Conservation (phyloP, 2,329 filamentous ascomycete species). For the Calonectria hongkongensis region DNA sequence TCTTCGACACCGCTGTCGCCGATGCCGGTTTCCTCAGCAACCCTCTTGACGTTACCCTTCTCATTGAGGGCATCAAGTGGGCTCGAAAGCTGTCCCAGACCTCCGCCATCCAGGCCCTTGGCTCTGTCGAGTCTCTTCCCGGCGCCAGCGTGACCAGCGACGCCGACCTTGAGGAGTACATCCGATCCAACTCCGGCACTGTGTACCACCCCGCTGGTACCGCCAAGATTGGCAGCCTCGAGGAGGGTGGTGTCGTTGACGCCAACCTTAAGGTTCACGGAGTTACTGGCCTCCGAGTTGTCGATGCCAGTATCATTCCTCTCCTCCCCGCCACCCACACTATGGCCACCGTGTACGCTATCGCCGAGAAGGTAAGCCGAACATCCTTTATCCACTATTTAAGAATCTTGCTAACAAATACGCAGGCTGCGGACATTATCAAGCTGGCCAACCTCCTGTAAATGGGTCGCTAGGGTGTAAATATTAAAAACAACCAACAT, state of each 20-base stretch:
- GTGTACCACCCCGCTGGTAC: slow-evolving; percentile 49
- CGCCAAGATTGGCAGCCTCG: slow-evolving; percentile 62
- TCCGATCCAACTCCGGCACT: slow-evolving; percentile 40
- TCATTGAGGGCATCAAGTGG: not conserved
- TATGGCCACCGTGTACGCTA: slow-evolving; percentile 54
- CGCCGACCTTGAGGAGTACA: slow-evolving; percentile 42
- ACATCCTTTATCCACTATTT: not conserved
- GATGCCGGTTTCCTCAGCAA: slow-evolving; percentile 43
- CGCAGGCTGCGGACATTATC: not conserved
- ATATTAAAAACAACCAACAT: not conserved
- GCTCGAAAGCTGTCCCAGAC: slow-evolving; percentile 2
- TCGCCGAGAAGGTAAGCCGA: slow-evolving; percentile 51
- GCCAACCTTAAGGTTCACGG: slow-evolving; percentile 51
- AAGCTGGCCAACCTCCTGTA: slow-evolving; percentile 5
- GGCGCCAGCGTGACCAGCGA: slow-evolving; percentile 38
- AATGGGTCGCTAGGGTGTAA: not conserved
- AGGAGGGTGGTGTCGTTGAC: slow-evolving; percentile 62
- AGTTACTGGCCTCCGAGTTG: slow-evolving; percentile 56
- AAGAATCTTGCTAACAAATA: not conserved
- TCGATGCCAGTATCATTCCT: slow-evolving; percentile 59
- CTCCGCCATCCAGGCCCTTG: not conserved
- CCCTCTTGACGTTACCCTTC: slow-evolving; percentile 2
- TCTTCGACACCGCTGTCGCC: slow-evolving; percentile 45
- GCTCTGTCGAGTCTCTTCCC: slow-evolving; percentile 4
- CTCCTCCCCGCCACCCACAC: slow-evolving; percentile 51